Evolutionary conservation across 371 early-diverging fungal genomes (phyloP).

Genomic region (Fennellomyces sp.): DNA sequence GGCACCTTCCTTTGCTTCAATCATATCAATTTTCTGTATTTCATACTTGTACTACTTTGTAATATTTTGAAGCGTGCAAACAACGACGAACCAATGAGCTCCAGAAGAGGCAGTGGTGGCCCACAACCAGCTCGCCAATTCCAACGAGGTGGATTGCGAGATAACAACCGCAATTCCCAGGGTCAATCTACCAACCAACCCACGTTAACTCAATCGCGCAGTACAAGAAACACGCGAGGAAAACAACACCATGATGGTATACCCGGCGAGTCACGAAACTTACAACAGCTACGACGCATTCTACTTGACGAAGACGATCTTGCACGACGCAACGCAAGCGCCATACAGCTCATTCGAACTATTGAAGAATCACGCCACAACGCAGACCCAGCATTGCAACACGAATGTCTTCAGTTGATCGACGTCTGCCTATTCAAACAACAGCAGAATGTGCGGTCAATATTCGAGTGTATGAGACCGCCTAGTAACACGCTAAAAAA

Average conservation of each 20-base stretch:
- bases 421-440: slow-evolving; percentile 31
- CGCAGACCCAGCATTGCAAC: slow-evolving; percentile 28
- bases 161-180: neutral
- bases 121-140: neutral
- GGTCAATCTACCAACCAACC: neutral
- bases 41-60: too few relatives aligned
- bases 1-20: too few relatives aligned
- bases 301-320: slow-evolving; percentile 36
- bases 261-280: slow-evolving; percentile 21
- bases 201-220: neutral
- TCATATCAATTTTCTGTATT: too few relatives aligned
- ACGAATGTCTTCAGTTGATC: slow-evolving; percentile 39
- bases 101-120: neutral
- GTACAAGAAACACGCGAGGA: neutral
- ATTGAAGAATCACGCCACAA: slow-evolving; percentile 30
- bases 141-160: neutral
- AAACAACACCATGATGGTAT: neutral
- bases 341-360: slow-evolving; percentile 25
- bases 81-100: neutral
- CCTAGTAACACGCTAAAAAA: slow-evolving; percentile 11
- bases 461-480: slow-evolving; percentile 26
- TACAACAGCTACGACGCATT: slow-evolving; percentile 28
- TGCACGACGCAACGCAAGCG: slow-evolving; percentile 22
- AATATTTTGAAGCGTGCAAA: too few relatives aligned
- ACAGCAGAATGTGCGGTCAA: slow-evolving; percentile 20